Conservation (phyloP, 2,329 filamentous ascomycete genomes). For the Trichothecium sympodiale region DNA sequence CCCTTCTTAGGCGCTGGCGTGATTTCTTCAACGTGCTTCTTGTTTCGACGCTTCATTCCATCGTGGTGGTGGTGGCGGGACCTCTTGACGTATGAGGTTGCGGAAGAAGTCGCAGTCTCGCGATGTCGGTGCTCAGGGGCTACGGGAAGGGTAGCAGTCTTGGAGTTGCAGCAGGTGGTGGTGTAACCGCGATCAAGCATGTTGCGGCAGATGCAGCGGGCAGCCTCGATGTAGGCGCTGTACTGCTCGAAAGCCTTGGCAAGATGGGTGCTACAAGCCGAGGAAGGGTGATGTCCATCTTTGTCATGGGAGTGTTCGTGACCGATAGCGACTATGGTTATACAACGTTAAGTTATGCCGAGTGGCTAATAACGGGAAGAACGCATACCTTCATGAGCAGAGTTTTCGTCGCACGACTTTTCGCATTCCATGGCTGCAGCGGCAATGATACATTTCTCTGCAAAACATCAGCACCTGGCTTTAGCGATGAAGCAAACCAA, state of each 20-base stretch:
- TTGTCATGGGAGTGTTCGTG: slow-evolving; percentile 16
- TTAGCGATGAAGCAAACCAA: not conserved
- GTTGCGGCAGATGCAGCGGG: slow-evolving; percentile 25
- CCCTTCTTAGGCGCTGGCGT: too few relatives aligned
- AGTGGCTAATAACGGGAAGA: too few relatives aligned
- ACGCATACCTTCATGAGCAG: slow-evolving; percentile 12
- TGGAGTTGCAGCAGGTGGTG: slow-evolving; percentile 15
- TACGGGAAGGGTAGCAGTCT: too few relatives aligned
- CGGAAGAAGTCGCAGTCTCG: too few relatives aligned
- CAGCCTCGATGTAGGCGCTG: slow-evolving; percentile 21
- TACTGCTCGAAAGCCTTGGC: slow-evolving; percentile 21
- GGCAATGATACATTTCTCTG: slow-evolving; percentile 20
- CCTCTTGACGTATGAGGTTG: too few relatives aligned
- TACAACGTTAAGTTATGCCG: not conserved
- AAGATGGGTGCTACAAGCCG: slow-evolving; percentile 20
- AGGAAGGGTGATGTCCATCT: slow-evolving; percentile 12
- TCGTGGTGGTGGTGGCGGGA: slow-evolving; percentile 7
- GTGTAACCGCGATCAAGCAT: slow-evolving; percentile 17
- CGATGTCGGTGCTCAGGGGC: too few relatives aligned
- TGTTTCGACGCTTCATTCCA: slow-evolving; percentile 10
- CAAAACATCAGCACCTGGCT: not conserved
- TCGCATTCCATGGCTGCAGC: slow-evolving; percentile 19
- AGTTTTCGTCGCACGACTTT: slow-evolving; percentile 15
- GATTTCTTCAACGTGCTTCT: slow-evolving; percentile 4
- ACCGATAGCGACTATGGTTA: slow-evolving; percentile 5